phyloP scores from a whole-genome alignment of 2,329 filamentous ascomycete species.

The Fusarium scirpi region DNA sequence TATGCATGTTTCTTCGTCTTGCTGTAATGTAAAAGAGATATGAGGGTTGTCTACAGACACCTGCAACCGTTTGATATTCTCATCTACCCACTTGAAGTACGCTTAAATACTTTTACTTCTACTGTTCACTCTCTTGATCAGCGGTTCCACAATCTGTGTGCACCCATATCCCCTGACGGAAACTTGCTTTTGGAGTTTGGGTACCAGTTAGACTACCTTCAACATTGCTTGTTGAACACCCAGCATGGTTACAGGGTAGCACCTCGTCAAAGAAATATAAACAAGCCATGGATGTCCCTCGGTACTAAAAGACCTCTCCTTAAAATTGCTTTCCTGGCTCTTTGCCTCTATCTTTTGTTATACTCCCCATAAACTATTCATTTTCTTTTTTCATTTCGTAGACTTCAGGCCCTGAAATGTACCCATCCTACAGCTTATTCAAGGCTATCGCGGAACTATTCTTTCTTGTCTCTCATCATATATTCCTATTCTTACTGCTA shows the following conservation, averaged over 20 bases:
- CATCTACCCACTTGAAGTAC: background rate
- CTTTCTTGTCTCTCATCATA: background rate
- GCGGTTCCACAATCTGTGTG: conserved; percentile 23
- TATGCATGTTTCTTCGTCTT: background rate
- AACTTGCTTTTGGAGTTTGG: conserved; percentile 14
- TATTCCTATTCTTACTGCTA: background rate
- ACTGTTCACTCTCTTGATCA: background rate
- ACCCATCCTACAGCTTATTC: background rate
- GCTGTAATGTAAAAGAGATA: background rate
- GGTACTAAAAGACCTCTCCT: background rate
- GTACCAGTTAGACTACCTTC: conserved; percentile 4
- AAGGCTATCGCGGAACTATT: background rate
- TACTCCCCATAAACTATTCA: background rate
- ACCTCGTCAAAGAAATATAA: background rate
- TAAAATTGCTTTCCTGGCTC: background rate
- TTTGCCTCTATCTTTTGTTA: background rate
- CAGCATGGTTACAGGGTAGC: background rate
- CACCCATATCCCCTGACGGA: conserved; percentile 5
- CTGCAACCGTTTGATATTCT: background rate
- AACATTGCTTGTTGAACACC: conserved; percentile 1
- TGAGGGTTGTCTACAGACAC: background rate
- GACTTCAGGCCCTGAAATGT: too few species aligned
- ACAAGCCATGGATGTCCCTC: background rate
- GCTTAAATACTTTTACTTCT: background rate
- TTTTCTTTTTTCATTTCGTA: background rate